These are phyloP conservation scores for Clitocybe nebularis DNA, from an alignment of 1,284 basidiomycete genomes.

Conservation along the genomic window DNA sequence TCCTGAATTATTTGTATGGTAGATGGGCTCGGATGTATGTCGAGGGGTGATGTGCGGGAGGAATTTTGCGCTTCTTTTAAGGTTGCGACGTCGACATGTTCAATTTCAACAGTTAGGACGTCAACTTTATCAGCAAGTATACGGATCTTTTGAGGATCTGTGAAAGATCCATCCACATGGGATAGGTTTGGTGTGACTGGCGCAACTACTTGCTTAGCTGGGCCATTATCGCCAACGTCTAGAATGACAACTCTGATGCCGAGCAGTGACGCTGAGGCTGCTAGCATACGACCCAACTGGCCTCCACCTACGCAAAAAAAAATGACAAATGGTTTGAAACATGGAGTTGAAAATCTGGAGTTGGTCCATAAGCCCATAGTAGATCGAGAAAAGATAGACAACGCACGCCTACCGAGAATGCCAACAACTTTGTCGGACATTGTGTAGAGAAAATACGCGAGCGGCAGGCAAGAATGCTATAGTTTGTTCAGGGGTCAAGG, in stretches of 20 bases:
- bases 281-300: slow-evolving; percentile 97
- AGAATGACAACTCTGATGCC: slow-evolving; percentile 88
- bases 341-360: background rate
- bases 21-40: slow-evolving; percentile 81
- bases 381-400: background rate
- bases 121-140: slow-evolving; percentile 82
- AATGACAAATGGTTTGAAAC: slow-evolving; percentile 5
- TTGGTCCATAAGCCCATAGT: background rate
- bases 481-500: too few species aligned
- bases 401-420: slow-evolving; percentile 63
- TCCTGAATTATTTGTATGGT: slow-evolving; percentile 94
- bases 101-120: slow-evolving; percentile 94
- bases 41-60: slow-evolving; percentile 30
- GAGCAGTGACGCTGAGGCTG: slow-evolving; percentile 85
- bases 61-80: slow-evolving; percentile 64
- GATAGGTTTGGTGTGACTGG: slow-evolving; percentile 43
- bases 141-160: slow-evolving; percentile 77
- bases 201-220: slow-evolving; percentile 88
- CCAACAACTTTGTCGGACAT: slow-evolving; percentile 59
- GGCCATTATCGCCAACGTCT: slow-evolving; percentile 75
- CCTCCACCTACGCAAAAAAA: slow-evolving; percentile 71
- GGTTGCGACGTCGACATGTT: slow-evolving; percentile 87
- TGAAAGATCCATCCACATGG: slow-evolving; percentile 91
- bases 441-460: background rate
- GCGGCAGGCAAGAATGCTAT: too few species aligned